A percentile compares a stretch with the other conserved stretches of the same genome.
Evolutionary conservation across 2,329 filamentous ascomycete genomes (phyloP).

Genomic region (Diaporthe humulicola): DNA sequence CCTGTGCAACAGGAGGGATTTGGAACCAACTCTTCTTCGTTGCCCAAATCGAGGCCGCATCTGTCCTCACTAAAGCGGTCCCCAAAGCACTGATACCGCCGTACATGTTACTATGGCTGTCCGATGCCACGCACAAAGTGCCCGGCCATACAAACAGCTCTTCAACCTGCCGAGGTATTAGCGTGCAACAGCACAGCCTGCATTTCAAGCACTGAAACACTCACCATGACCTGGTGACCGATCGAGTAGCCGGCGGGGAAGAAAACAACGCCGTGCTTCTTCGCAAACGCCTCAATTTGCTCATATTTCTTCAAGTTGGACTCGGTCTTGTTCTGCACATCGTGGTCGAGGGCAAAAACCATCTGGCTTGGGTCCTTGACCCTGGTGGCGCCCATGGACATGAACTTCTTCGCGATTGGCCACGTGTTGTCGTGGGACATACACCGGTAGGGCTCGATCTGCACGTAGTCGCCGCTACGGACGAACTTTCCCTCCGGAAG

Average conservation of each 20-base stretch:
- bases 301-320: conserved; percentile 86
- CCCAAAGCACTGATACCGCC: conserved; percentile 83
- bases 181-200: not conserved
- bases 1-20: conserved; percentile 84
- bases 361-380: conserved; percentile 80
- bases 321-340: conserved; percentile 86
- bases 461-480: conserved; percentile 86
- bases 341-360: conserved; percentile 88
- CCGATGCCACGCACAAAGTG: conserved; percentile 83
- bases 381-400: conserved; percentile 83
- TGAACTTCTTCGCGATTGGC: conserved; percentile 76
- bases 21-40: conserved; percentile 91
- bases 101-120: conserved; percentile 86
- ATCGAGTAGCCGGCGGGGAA: conserved; percentile 85
- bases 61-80: conserved; percentile 87
- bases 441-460: conserved; percentile 76
- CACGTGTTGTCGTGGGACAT: conserved; percentile 82
- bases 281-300: conserved; percentile 86
- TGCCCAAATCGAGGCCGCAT: conserved; percentile 88
- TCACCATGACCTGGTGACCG: conserved; percentile 87
- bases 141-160: conserved; percentile 88
- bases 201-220: conserved; percentile 52
- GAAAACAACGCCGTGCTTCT: conserved; percentile 81
- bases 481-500: conserved; percentile 82
- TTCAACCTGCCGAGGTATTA: conserved; percentile 58